Evolutionary conservation across 129 eudicot genomes (phyloP).

Genomic region (Rutidosis leptorrhynchoides): DNA sequence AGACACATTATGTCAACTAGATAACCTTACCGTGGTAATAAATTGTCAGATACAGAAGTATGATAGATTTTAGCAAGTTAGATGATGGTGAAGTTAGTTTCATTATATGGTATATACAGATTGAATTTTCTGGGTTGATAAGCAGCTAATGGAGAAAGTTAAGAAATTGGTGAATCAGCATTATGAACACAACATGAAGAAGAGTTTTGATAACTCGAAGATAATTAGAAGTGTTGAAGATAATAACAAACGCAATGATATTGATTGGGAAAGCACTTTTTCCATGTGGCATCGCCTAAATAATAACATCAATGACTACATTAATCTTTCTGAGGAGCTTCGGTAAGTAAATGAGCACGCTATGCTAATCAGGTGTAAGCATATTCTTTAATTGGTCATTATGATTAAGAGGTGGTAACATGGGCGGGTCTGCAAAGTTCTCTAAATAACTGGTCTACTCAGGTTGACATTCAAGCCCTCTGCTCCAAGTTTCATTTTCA

Average conservation of each 20-base stretch:
- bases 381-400: not conserved
- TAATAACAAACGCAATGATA: conserved; percentile 30
- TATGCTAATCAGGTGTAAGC: not conserved
- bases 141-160: conserved; percentile 64
- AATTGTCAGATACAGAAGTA: not conserved
- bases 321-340: conserved; percentile 53
- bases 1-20: not conserved
- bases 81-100: conserved; percentile 48
- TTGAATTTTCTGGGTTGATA: conserved; percentile 75
- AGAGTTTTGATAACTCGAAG: conserved; percentile 49
- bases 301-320: conserved; percentile 53
- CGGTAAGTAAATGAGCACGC: conserved; percentile 39
- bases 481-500: not conserved
- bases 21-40: not conserved
- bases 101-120: conserved; percentile 39
- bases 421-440: not conserved
- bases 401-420: not conserved
- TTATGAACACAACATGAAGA: conserved; percentile 61
- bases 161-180: conserved; percentile 61
- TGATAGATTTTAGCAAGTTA: conserved; percentile 67
- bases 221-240: conserved; percentile 50
- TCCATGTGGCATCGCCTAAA: conserved; percentile 71
- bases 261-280: conserved; percentile 87
- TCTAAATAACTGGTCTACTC: not conserved
- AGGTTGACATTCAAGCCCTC: not conserved